These are phyloP conservation scores for Melanogaster broomeanus DNA, from an alignment of 768 basidiomycete species.

Conservation along the genomic window DNA sequence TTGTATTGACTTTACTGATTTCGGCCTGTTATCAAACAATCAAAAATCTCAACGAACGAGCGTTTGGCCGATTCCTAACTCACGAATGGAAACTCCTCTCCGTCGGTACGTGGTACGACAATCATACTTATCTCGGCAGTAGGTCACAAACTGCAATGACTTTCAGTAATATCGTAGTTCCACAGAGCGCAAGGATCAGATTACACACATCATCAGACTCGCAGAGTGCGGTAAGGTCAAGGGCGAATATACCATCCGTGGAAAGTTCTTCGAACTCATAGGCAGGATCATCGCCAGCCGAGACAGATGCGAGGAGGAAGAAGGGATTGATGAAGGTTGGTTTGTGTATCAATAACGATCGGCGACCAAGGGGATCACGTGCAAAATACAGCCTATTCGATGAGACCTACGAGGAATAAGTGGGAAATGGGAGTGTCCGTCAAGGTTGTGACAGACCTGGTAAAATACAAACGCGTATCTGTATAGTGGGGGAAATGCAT, in stretches of 20 bases:
- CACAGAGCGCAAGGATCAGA: background rate
- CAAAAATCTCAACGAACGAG: background rate
- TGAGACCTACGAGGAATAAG: slow-evolving; percentile 35
- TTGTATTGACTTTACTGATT: slow-evolving; percentile 46
- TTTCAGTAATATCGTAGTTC: background rate
- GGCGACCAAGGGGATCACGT: slow-evolving; percentile 82
- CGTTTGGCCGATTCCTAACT: slow-evolving; percentile 5
- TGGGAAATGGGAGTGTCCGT: background rate
- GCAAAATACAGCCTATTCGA: slow-evolving; percentile 64
- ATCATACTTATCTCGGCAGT: slow-evolving; percentile 21
- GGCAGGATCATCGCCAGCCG: slow-evolving; percentile 46
- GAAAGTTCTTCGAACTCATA: slow-evolving; percentile 62
- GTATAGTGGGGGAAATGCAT: slow-evolving; percentile 3
- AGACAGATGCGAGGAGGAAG: slow-evolving; percentile 68
- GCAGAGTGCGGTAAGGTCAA: slow-evolving; percentile 43
- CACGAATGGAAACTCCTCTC: slow-evolving; percentile 22
- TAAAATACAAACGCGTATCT: slow-evolving; percentile 85
- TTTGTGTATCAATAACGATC: slow-evolving; percentile 76
- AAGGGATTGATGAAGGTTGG: slow-evolving; percentile 51
- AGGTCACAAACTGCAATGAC: slow-evolving; percentile 16
- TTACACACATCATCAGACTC: slow-evolving; percentile 27
- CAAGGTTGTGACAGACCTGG: slow-evolving; percentile 48
- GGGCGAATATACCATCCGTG: slow-evolving; percentile 55
- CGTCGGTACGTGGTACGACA: slow-evolving; percentile 22
- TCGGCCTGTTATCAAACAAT: slow-evolving; percentile 38